Evolutionary conservation across 139 green algal species (phyloP), one percentile per base, ranked within the genome.

Genomic region (Edaphochlamys debaryana): DNA sequence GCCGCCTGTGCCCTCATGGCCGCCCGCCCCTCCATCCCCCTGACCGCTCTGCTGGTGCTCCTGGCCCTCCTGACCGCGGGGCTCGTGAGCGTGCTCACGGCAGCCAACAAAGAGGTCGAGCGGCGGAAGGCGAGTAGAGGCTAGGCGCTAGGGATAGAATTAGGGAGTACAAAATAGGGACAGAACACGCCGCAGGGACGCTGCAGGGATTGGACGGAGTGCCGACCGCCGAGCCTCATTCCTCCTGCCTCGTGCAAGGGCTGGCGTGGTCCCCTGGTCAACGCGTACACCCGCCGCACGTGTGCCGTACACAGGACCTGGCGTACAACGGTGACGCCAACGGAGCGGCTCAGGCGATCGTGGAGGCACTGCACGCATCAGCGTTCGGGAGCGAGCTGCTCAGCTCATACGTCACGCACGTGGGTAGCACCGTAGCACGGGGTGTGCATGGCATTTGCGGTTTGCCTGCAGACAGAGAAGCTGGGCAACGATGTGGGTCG

Each of bases 361-460:
- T 27, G 1, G n/a, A 80, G 73, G 73, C 73, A 5, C 73, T 80
- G 25, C 62, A 38, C 11, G 50, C 40, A 4, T 69, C 73, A 15
- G 45, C 48, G 17, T 68, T 80, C 17, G 73, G 73, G 20, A 38
- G 54, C 0, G 54, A 69, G 73, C 73, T 80, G 73, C 73, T 80
- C 27, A 15, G 56, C 4, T 54, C 56, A 0, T 38, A 69, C 6
- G 73, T 80, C 32, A 40, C 48, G 27, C 73, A 69, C 54, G 34
- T 56, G 37, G 25, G 37, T n/a, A n/a, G n/a, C n/a, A n/a, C n/a
- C n/a, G n/a, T n/a, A n/a, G n/a, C n/a, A n/a, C n/a, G n/a, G n/a
- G n/a, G n/a, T n/a, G n/a, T n/a, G n/a, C n/a, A n/a, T n/a, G n/a
- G n/a, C n/a, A n/a, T n/a, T n/a, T n/a, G n/a, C n/a, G n/a, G n/a